Percentiles rank a stretch among this genome's conserved stretches.
These are phyloP conservation scores for Tulasnella sp. DNA, from an alignment of 768 basidiomycete genomes.

Conservation along the genomic window DNA sequence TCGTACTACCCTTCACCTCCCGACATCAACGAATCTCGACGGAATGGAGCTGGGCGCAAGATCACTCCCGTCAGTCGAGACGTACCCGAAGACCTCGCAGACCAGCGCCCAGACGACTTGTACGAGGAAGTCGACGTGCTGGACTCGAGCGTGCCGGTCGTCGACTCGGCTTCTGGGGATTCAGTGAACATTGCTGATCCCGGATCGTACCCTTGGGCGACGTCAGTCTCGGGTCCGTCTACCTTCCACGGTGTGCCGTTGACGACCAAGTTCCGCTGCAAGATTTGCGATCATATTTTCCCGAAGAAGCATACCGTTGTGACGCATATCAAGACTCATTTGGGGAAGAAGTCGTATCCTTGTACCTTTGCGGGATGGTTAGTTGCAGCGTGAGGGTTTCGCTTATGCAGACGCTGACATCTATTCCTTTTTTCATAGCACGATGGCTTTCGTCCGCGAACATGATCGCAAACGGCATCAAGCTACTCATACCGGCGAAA, in stretches of 20 bases:
- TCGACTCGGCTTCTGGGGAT: neutral
- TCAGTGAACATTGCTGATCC: neutral
- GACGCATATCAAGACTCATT: slow-evolving; percentile 15
- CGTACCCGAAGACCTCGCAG: slow-evolving; percentile 10
- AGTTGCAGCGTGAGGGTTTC: neutral
- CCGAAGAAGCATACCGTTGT: slow-evolving; percentile 16
- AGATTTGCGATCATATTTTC: slow-evolving; percentile 15
- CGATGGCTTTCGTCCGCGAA: slow-evolving; percentile 13
- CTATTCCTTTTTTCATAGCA: neutral
- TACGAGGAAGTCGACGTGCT: slow-evolving; percentile 10
- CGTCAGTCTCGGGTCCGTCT: neutral
- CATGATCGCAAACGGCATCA: slow-evolving; percentile 16
- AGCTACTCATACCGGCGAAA: neutral
- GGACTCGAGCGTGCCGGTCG: neutral
- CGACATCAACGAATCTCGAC: neutral
- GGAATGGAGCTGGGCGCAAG: slow-evolving; percentile 8
- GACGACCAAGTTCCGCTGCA: slow-evolving; percentile 13
- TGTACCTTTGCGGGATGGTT: slow-evolving; percentile 11
- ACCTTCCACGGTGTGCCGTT: neutral
- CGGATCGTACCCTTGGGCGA: neutral
- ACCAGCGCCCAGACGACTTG: neutral
- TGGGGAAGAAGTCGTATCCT: slow-evolving; percentile 13
- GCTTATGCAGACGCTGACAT: too few species aligned
- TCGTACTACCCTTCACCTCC: neutral
- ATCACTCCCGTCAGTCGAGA: slow-evolving; percentile 7